A percentile compares a stretch with the other conserved stretches of the same genome.
These are phyloP conservation scores for Hyphochytrium catenoides DNA, from an alignment of 352 stramenopile species.

Conservation along the genomic window DNA sequence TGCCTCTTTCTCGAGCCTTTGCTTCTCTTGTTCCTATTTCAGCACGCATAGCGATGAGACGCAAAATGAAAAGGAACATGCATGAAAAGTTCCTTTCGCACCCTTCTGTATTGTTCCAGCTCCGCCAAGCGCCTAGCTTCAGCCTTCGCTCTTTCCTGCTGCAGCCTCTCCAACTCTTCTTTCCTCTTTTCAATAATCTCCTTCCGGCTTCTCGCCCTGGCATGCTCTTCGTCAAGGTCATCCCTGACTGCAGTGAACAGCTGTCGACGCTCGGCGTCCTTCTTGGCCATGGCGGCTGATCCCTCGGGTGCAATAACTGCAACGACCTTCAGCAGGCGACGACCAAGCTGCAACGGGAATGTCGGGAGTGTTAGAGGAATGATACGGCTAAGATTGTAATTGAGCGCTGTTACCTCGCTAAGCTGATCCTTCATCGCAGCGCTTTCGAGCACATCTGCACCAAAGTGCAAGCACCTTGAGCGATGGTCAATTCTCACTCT, in stretches of 20 bases:
- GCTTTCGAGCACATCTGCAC: too few species aligned
- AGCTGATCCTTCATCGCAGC: too few species aligned
- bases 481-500: too few species aligned
- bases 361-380: too few species aligned
- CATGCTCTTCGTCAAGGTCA: slow-evolving; percentile 38
- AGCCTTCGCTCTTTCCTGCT: slow-evolving; percentile 68
- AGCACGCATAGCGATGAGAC: too few species aligned
- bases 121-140: slow-evolving; percentile 53
- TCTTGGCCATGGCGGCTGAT: slow-evolving; percentile 4
- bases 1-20: slow-evolving; percentile 44
- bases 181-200: slow-evolving; percentile 89
- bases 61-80: too few species aligned
- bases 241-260: slow-evolving; percentile 51
- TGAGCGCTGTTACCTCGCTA: too few species aligned
- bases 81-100: slow-evolving; percentile 13
- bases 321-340: too few species aligned
- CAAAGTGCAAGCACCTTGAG: too few species aligned
- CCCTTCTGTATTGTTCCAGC: slow-evolving; percentile 21
- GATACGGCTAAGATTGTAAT: too few species aligned
- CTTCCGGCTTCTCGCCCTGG: slow-evolving; percentile 63
- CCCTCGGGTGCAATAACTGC: slow-evolving; percentile 29
- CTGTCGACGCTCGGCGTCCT: slow-evolving; percentile 12
- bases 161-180: slow-evolving; percentile 78
- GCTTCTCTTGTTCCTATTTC: slow-evolving; percentile 37
- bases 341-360: too few species aligned